Base-by-base conservation (phyloP, 768 basidiomycete species). In the Pilatotrama ljubarskyi region DNA sequence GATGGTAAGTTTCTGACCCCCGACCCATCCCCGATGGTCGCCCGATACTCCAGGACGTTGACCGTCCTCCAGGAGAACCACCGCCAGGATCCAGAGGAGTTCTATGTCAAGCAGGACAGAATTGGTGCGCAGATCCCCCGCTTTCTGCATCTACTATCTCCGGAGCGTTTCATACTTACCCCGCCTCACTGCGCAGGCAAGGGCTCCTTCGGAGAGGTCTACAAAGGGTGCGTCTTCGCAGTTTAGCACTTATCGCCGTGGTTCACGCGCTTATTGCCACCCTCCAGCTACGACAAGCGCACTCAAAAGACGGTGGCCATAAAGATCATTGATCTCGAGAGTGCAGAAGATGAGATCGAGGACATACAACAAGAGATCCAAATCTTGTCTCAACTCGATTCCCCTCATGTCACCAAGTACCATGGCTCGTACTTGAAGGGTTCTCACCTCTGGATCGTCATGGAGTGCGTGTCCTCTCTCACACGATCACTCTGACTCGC, bases 321-420 rank as follows among this genome's bases (percentile, higher is more conserved):
- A 80, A 99, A 95, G 87, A 96, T 98, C 68, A 98, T 99, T 73
- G 95, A 98, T 79, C 84, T 99, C 32, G 97, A 99, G 76, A 94
- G 92, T 70, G 97, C 97, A 51, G 97, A 98, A 75, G 97, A 99
- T 71, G 97, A 99, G 78, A 98, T 98, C 70, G 97, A 98, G 73
- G 97, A 98, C 76, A 98, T 99, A 60, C 94, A 98, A 69, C 93
- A 97, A 73, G 97, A 99, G 75, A 98, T 99, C 56, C 93, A 97
- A 74, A 98, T 99, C 63, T 84, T 99, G 14, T 94, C 93, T 7
- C 95, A 98, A 71, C 76, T 99, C 65, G 96, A 98, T 75, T 98
- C 95, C 24, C 88, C 92, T 25, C 90, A 91, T 77, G 96, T 98
- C 56, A 98, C 96, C 65, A 96, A 93, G 80, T 98, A 98, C 72